Conservation (phyloP, 192 early-diverging fungal genomes). For the Coemansia sp. region DNA sequence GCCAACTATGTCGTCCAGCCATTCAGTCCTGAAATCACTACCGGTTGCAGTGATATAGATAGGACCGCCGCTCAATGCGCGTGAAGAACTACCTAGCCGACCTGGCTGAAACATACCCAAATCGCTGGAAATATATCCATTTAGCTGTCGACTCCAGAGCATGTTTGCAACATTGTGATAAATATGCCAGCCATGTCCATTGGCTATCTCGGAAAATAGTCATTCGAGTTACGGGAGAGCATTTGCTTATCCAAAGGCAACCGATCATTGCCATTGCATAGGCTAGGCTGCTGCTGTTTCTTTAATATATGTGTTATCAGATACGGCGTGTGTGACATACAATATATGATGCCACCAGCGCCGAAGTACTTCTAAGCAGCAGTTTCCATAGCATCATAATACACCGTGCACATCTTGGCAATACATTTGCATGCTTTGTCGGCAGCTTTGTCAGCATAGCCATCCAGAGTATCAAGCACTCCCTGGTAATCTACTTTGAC, state of each 20-base stretch:
- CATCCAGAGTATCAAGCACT: slow-evolving; percentile 46
- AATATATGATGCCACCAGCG: slow-evolving; percentile 47
- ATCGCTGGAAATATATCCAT: slow-evolving; percentile 28
- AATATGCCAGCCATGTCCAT: slow-evolving; percentile 59
- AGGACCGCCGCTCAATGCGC: slow-evolving; percentile 57
- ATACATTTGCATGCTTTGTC: slow-evolving; percentile 2
- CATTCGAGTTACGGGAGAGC: slow-evolving; percentile 56
- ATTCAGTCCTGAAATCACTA: slow-evolving; percentile 6
- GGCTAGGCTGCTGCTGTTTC: slow-evolving; percentile 1
- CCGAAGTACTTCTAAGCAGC: slow-evolving; percentile 43
- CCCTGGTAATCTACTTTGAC: slow-evolving; percentile 61
- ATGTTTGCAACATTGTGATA: slow-evolving; percentile 57
- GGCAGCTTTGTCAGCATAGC: slow-evolving; percentile 1
- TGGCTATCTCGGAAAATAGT: slow-evolving; percentile 54
- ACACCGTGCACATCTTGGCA: slow-evolving; percentile 31
- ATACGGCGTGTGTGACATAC: slow-evolving; percentile 57
- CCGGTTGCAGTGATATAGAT: slow-evolving; percentile 56
- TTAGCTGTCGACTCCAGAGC: slow-evolving; percentile 45
- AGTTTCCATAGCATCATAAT: slow-evolving; percentile 47
- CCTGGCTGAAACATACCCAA: slow-evolving; percentile 65
- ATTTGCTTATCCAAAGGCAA: background rate
- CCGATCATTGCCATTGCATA: background rate
- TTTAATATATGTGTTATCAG: slow-evolving; percentile 37
- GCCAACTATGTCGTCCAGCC: slow-evolving; percentile 5
- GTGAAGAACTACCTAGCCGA: slow-evolving; percentile 42